Conservation (phyloP, 345 rosid genomes). For the Acer negundo region DNA sequence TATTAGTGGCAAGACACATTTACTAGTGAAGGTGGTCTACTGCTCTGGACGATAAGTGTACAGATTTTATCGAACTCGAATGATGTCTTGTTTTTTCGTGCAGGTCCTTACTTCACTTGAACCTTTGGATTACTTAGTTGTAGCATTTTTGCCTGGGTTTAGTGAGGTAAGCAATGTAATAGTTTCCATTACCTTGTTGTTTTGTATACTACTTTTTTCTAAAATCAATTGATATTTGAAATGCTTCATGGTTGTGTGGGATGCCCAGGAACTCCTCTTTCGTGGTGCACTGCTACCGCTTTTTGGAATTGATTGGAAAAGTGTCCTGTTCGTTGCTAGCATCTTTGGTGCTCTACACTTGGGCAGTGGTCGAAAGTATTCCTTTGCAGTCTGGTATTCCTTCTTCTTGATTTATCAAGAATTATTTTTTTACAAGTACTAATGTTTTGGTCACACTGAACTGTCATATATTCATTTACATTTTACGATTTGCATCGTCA, state of each 20-base stretch:
- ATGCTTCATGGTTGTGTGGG: background rate
- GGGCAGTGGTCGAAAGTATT: conserved; percentile 82
- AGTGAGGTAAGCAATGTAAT: conserved; percentile 58
- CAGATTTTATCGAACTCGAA: conserved; percentile 9
- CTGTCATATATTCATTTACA: background rate
- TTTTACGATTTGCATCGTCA: background rate
- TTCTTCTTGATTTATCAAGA: conserved; percentile 7
- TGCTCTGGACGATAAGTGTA: background rate
- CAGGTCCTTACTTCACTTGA: conserved; percentile 86
- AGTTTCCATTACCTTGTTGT: background rate
- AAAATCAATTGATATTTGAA: background rate
- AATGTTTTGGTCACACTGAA: background rate
- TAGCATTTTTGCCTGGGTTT: conserved; percentile 79
- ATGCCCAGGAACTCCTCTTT: conserved; percentile 75
- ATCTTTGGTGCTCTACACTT: conserved; percentile 80
- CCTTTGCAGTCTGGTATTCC: conserved; percentile 80
- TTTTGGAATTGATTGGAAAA: conserved; percentile 64
- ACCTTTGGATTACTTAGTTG: conserved; percentile 73
- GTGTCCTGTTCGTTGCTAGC: conserved; percentile 54
- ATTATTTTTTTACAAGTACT: background rate
- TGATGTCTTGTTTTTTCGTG: conserved; percentile 6
- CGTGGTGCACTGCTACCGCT: conserved; percentile 77
- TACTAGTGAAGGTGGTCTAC: background rate
- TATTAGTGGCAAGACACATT: background rate
- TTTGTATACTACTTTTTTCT: background rate